Evolutionary conservation across 768 basidiomycete species (phyloP), one percentile per base, ranked within the genome.

Genomic region (Kondoa subrosea): DNA sequence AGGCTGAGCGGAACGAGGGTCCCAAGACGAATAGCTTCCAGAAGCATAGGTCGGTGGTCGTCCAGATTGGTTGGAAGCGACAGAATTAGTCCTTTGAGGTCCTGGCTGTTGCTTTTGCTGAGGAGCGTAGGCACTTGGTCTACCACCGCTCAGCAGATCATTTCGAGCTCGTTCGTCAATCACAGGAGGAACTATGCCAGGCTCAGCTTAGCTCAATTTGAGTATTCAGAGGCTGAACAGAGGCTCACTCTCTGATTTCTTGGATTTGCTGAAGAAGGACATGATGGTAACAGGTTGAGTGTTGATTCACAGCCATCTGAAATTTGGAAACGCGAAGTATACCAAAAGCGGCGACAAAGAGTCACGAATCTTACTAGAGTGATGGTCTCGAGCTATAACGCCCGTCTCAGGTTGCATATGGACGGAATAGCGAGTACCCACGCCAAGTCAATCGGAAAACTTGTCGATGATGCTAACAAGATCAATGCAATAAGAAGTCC

Each of bases 181-280:
- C 14, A 21, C 34, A 31, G 31, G 63, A 25, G 34, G 63, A 32
- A 64, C 31, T 64, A 17, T 14, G 31, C 16, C 14, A 8, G 29
- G 4, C 4, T 4, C 4, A 25, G 14, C n/a, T 34, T 67, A 67
- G 32, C 32, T 17, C 3, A 2, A 27, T 1, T 30, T 17, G 2
- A 29, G 25, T 67, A 60, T 32, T 15, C n/a, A 63, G 3, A 34
- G 15, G 26, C 63, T 34, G 61, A 64, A 25, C 26, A 65, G 57
- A 65, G 27, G 66, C 30, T 60, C 25, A 66, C 33, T 34, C 16
- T 64, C 17, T 31, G 61, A 66, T 27, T 67, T 60, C 60, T 60
- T 33, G 60, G 26, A 4, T 16, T 33, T 67, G n/a, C 60, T 66
- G 57, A 25, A 21, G 65, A 57, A 66, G n/a, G n/a, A 32, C 25